Evolutionary conservation across 2,329 filamentous ascomycete species (phyloP), one percentile per base, ranked within the genome.

Genomic region (Thermochaetoides dissita): DNA sequence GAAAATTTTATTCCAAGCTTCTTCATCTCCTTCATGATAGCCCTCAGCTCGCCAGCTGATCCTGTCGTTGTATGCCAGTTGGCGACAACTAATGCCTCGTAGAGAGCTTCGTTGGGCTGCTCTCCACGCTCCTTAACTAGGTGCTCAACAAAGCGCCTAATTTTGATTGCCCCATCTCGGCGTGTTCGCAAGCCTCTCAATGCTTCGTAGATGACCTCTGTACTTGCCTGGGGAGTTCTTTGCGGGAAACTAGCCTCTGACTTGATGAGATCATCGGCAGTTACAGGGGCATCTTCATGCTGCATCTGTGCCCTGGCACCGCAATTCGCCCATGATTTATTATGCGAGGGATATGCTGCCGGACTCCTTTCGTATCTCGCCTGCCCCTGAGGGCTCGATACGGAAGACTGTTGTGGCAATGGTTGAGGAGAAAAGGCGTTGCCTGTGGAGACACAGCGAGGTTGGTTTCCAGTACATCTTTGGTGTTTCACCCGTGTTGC

Each of bases 1-100:
- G 86, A 83, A 7, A 76, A 68, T 35, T 73, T 63, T 36, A 95
- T 66, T 0, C 67, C 69, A 35, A 70, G 65, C 1, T 62, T 57
- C 36, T 70, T 67, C 78, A 95, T 84, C 53, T 94, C 85, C 17
- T 73, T 63, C 24, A 94, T 62, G n/a, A 94, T 63, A 12, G 62
- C 64, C 31, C 55, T 60, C 10, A 89, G 72, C 37, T 74, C 72
- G 29, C 68, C 67, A 2, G 79, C 78, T 6, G 81, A 86, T 7
- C 87, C 88, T 6, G 40, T 71, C 8, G 37, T 57, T 1, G 71
- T 65, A 54, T 79, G 72, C 30, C 74, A 67, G 61, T 93, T 87
- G 37, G 79, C 76, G 45, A 79, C 68, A 52, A 94, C 78, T 40
- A 94, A 63, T 10, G 80, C 77, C 51, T 84, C 78, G 59, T 91